Base-by-base conservation (phyloP, 2,329 filamentous ascomycete genomes). In the Rhexocercosporidium sp. region DNA sequence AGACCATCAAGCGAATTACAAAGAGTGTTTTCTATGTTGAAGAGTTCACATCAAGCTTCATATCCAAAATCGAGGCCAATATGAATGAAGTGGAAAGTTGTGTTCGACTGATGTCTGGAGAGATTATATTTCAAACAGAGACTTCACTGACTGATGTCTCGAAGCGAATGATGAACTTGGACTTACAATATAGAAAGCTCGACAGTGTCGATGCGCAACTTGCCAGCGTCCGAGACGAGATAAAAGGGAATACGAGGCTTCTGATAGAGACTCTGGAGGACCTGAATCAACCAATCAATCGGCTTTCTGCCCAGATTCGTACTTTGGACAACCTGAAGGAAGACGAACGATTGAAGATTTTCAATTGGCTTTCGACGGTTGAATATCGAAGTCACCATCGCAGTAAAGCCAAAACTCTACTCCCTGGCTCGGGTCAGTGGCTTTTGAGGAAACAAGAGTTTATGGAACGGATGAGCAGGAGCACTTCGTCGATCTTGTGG, bases 401-500 rank as follows among this genome's bases (percentile, higher is more conserved):
- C 2, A 22, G 27, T 1, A 64, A 20, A 27, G 18, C 41, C 22
- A 62, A 70, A 59, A 67, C 54, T 8, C 41, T 70, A 22, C 65
- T 76, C 12, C 16, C 54, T 31, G 72, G 69, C 39, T 70, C 72
- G 27, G 69, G 73, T 12, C 47, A 67, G 20, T 76, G 72, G 74
- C 66, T 75, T 8, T 49, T 72, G 8, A 34, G 37, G 12, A 59
- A 74, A 25, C 54, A 54, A 18, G 65, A 66, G 16, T 78, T 76
- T 56, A 62, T 64, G 20, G 60, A 74, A 47, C 78, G 75, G 76
- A 71, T 72, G 51, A 69, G 73, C 31, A 67, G 71, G 12, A 77
- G 74, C 65, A 66, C 62, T 18, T 79, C 75, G 3, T 76, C 76
- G 1, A 75, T 79, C 14, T 62, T 79, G 29, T 78, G 74, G 77